These are phyloP conservation scores for Zizania palustris DNA, from an alignment of 202 grass and related monocot genomes.

Conservation along the genomic window DNA sequence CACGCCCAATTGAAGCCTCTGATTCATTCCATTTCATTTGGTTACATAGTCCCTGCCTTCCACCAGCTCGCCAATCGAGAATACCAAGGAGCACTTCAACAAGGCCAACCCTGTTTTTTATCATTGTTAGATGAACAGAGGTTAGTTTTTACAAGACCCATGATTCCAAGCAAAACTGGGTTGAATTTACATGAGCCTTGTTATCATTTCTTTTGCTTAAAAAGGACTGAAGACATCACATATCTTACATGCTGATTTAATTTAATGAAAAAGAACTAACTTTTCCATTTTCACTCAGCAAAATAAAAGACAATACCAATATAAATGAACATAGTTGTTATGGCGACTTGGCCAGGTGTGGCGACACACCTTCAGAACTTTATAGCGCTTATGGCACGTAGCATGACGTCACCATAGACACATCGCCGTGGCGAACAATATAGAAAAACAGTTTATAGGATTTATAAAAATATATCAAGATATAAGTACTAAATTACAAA, in stretches of 20 bases:
- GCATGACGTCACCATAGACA: too few relatives aligned
- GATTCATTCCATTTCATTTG: constrained; percentile 99
- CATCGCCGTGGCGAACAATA: too few relatives aligned
- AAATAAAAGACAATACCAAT: not conserved
- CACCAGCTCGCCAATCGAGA: constrained; percentile 97
- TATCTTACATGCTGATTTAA: constrained; percentile 2
- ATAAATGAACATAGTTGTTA: too few relatives aligned
- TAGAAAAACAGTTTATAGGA: too few relatives aligned
- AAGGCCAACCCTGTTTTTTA: constrained; percentile 78
- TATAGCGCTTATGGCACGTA: too few relatives aligned
- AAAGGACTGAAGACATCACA: constrained; percentile 16
- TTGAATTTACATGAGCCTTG: constrained; percentile 8
- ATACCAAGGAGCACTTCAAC: constrained; percentile 95
- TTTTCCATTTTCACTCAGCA: constrained; percentile 20
- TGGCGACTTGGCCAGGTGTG: too few relatives aligned
- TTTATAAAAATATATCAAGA: too few relatives aligned
- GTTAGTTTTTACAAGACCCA: constrained; percentile 3
- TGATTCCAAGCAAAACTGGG: constrained; percentile 20
- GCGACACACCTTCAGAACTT: too few relatives aligned
- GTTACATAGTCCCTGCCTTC: constrained; percentile 79
- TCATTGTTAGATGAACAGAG: constrained; percentile 33
- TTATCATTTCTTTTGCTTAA: not conserved
- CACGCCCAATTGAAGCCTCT: constrained; percentile 94
- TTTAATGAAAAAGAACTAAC: constrained; percentile 2
- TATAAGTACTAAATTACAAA: too few relatives aligned